A percentile compares a stretch with the other conserved stretches of the same genome.
phyloP scores from a whole-genome alignment of 306 rosid species.

The Rosa multiflora region DNA sequence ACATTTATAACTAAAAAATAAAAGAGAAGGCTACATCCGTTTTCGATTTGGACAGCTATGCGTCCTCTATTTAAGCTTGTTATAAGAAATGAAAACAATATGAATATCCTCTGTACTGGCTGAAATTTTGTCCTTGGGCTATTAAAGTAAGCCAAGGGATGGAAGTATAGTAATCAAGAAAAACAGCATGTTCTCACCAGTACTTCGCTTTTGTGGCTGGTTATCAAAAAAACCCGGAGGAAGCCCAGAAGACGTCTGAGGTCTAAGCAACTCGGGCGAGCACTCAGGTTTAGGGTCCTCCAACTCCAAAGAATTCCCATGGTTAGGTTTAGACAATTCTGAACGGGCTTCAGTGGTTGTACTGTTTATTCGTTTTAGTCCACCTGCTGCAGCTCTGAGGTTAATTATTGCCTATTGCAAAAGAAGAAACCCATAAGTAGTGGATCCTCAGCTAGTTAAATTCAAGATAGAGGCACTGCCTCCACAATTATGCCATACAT shows the following conservation, averaged over 20 bases:
- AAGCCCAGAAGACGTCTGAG: conserved; percentile 58
- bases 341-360: conserved; percentile 41
- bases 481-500: background rate
- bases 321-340: conserved; percentile 36
- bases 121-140: background rate
- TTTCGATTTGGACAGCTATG: background rate
- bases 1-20: background rate
- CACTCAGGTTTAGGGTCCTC: conserved; percentile 27
- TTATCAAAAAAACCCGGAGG: conserved; percentile 77
- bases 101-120: background rate
- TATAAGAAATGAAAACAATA: background rate
- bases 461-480: background rate
- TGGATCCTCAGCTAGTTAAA: conserved; percentile 13
- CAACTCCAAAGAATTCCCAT: conserved; percentile 37
- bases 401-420: conserved; percentile 58
- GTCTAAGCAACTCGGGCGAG: conserved; percentile 39
- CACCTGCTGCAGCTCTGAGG: conserved; percentile 72
- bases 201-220: conserved; percentile 40
- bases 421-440: conserved; percentile 25
- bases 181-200: conserved; percentile 37
- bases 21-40: background rate
- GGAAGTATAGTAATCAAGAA: background rate
- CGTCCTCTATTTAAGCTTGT: background rate
- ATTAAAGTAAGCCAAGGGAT: background rate
- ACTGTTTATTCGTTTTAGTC: conserved; percentile 39